Evolutionary conservation across 495 filamentous ascomycete species (phyloP), one percentile per base, ranked within the genome.

Genomic region (Hypoxylon lienhwacheense): DNA sequence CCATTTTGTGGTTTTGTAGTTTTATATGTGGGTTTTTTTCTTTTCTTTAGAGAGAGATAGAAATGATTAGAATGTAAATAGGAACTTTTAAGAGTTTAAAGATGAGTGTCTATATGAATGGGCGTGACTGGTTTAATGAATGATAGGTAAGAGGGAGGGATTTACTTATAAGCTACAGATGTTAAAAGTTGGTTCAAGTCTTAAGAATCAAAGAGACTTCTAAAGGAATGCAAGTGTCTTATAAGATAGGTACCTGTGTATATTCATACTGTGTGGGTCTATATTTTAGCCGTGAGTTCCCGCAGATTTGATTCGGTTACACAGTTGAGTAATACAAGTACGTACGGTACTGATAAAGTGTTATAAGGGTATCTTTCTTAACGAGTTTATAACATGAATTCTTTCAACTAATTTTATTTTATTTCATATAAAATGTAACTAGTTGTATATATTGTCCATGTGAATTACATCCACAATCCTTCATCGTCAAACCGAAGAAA

Each of bases 191-290:
- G n/a, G n/a, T n/a, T n/a, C n/a, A n/a, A 36, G 34, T 36, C 11
- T 15, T 19, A 20, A 17, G 4, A 6, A n/a, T 36, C 4, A 19
- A 20, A 5, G n/a, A n/a, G 22, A 8, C 26, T 21, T 4, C 10
- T 19, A 49, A n/a, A n/a, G n/a, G n/a, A n/a, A n/a, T n/a, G n/a
- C n/a, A n/a, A n/a, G n/a, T n/a, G n/a, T n/a, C n/a, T n/a, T n/a
- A n/a, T n/a, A n/a, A n/a, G n/a, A n/a, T n/a, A n/a, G n/a, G n/a
- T n/a, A n/a, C n/a, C n/a, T n/a, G n/a, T n/a, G 19, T 41, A 24
- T 41, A 14, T 19, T 21, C 37, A 41, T 15, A 52, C 47, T 58
- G 54, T 58, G 41, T 47, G 28, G 28, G 31, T 25, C 3, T 24
- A 5, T 33, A n/a, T n/a, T 21, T 11, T 21, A 1, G 37, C 7